A percentile compares a stretch with the other conserved stretches of the same genome.
Evolutionary conservation across 192 early-diverging fungal genomes (phyloP).

Genomic region (Entrophospora sp.): DNA sequence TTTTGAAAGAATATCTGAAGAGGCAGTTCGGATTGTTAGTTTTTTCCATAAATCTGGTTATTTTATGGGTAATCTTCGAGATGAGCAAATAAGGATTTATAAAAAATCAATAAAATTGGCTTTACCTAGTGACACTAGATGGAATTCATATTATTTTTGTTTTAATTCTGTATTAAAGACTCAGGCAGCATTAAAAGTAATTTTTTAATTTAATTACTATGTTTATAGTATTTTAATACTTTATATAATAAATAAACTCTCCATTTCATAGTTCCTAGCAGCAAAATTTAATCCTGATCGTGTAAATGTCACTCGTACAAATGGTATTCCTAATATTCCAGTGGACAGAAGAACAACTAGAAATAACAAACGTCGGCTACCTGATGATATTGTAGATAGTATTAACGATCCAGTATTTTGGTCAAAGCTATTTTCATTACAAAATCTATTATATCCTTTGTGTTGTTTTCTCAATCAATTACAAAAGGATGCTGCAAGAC

Average conservation of each 20-base stretch:
- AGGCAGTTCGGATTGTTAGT: slow-evolving; percentile 1
- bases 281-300: not conserved
- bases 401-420: not conserved
- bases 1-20: not conserved
- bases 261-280: not conserved
- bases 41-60: not conserved
- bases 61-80: not conserved
- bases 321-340: not conserved
- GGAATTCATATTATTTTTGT: not conserved
- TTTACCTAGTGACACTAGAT: not conserved
- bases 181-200: not conserved
- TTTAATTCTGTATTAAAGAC: not conserved
- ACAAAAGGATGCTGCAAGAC: not conserved
- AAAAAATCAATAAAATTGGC: not conserved
- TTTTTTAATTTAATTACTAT: not conserved
- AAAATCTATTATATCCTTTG: not conserved
- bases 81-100: not conserved
- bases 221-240: not conserved
- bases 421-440: not conserved
- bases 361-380: not conserved
- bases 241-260: not conserved
- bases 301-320: not conserved
- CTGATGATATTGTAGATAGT: not conserved
- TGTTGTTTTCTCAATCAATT: not conserved
- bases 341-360: not conserved